These are phyloP conservation scores for Zygoascus sp. DNA, from an alignment of 1,139 yeast species.

Conservation along the genomic window DNA sequence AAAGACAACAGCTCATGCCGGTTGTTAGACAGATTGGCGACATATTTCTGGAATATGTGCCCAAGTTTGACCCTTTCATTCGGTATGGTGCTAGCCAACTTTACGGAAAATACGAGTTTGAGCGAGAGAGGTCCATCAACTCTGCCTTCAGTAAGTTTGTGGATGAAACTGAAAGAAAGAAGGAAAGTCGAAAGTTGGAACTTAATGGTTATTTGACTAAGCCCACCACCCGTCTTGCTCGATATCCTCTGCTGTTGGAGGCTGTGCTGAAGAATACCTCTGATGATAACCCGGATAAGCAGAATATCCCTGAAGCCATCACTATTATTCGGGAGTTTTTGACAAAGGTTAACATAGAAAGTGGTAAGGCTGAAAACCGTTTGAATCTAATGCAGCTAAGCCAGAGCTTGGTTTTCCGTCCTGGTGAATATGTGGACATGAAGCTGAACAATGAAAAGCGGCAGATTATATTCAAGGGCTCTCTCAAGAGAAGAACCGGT, in stretches of 20 bases:
- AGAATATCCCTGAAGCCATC: conserved; percentile 66
- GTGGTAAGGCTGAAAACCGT: conserved; percentile 93
- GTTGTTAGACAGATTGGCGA: conserved; percentile 86
- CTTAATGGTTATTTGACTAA: conserved; percentile 89
- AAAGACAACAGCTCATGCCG: conserved; percentile 84
- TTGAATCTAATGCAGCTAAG: conserved; percentile 85
- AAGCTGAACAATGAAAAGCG: conserved; percentile 79
- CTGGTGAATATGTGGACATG: conserved; percentile 85
- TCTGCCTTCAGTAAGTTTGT: conserved; percentile 87
- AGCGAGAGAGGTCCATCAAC: conserved; percentile 86
- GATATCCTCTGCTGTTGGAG: conserved; percentile 80
- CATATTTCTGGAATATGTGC: conserved; percentile 75
- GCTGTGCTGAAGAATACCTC: conserved; percentile 81
- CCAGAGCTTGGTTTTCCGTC: conserved; percentile 64
- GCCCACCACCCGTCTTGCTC: conserved; percentile 93
- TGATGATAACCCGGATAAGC: conserved; percentile 69
- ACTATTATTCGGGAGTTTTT: conserved; percentile 72
- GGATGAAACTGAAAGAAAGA: conserved; percentile 84
- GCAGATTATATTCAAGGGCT: conserved; percentile 71
- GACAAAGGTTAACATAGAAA: conserved; percentile 77
- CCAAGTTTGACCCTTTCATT: conserved; percentile 86
- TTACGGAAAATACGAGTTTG: conserved; percentile 93
- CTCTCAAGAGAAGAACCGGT: conserved; percentile 68
- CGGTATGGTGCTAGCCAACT: conserved; percentile 95
- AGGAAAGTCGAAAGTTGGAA: conserved; percentile 87